Conservation (phyloP, 768 basidiomycete genomes). For the Suillus weaverae region DNA sequence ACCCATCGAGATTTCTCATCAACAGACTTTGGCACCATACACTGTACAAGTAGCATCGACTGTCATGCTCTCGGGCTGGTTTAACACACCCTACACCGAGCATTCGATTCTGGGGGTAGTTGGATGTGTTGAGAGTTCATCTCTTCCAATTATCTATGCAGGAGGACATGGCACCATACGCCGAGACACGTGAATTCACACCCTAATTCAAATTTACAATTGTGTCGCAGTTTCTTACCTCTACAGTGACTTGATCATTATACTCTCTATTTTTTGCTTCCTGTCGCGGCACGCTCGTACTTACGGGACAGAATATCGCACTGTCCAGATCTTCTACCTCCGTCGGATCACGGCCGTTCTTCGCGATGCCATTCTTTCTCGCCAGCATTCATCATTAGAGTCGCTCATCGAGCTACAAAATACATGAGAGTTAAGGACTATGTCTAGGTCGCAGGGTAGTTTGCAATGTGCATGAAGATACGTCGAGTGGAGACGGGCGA, state of each 20-base stretch:
- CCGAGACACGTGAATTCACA: constrained; percentile 22
- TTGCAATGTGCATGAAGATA: background rate
- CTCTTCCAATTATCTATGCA: constrained; percentile 10
- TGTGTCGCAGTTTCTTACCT: background rate
- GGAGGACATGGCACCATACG: constrained; percentile 32
- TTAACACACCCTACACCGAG: background rate
- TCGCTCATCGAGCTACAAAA: constrained; percentile 15
- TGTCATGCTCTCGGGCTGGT: background rate
- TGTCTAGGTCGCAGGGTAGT: background rate
- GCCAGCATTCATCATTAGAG: constrained; percentile 34
- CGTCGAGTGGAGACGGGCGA: background rate
- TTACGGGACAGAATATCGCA: constrained; percentile 34
- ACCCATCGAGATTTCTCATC: background rate
- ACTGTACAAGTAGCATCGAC: background rate
- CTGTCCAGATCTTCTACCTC: constrained; percentile 4
- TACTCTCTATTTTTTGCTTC: constrained; percentile 36
- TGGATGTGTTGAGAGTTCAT: background rate
- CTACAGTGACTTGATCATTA: no score
- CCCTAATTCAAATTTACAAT: background rate
- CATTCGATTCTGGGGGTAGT: constrained; percentile 44
- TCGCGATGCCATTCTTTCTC: constrained; percentile 23
- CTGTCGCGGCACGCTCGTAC: constrained; percentile 35
- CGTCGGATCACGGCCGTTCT: constrained; percentile 10
- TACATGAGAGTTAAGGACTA: background rate
- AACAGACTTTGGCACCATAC: background rate